phyloP scores from a whole-genome alignment of 495 filamentous ascomycete genomes.

The Annulohypoxylon stygium region DNA sequence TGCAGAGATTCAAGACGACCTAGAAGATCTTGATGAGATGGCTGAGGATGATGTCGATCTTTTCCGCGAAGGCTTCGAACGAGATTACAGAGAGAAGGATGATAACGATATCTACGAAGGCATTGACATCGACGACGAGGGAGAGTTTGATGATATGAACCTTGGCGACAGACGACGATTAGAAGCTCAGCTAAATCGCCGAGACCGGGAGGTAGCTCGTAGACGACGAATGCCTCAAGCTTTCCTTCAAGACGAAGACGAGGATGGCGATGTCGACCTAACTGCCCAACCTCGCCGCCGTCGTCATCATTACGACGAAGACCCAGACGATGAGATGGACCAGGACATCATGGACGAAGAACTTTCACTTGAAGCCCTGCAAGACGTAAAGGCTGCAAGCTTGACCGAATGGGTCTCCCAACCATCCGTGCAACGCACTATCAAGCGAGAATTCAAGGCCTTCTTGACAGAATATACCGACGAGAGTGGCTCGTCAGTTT shows the following conservation, averaged over 20 bases:
- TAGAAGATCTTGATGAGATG: conserved; percentile 95
- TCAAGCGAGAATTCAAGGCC: conserved; percentile 95
- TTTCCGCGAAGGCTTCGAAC: conserved; percentile 89
- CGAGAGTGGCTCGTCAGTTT: conserved; percentile 86
- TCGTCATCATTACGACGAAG: conserved; percentile 91
- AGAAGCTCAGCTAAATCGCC: conserved; percentile 83
- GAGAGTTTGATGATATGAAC: conserved; percentile 76
- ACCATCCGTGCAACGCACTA: conserved; percentile 89
- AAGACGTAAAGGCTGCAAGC: conserved; percentile 93
- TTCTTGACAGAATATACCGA: conserved; percentile 98
- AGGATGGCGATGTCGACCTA: conserved; percentile 84
- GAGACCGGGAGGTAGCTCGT: conserved; percentile 84
- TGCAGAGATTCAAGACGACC: conserved; percentile 78
- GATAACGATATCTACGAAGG: conserved; percentile 62
- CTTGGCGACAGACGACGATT: conserved; percentile 89
- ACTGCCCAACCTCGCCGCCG: conserved; percentile 83
- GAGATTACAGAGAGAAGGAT: conserved; percentile 77
- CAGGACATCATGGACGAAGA: conserved; percentile 95
- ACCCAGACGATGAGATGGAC: conserved; percentile 90
- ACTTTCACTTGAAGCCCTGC: conserved; percentile 88
- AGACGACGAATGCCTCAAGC: conserved; percentile 82
- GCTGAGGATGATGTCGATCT: conserved; percentile 98
- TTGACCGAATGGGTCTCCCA: conserved; percentile 95
- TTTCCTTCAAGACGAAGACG: conserved; percentile 90
- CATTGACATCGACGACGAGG: conserved; percentile 64